Base-by-base conservation (phyloP, 1,284 basidiomycete genomes). In the Apiotrichum domesticum region DNA sequence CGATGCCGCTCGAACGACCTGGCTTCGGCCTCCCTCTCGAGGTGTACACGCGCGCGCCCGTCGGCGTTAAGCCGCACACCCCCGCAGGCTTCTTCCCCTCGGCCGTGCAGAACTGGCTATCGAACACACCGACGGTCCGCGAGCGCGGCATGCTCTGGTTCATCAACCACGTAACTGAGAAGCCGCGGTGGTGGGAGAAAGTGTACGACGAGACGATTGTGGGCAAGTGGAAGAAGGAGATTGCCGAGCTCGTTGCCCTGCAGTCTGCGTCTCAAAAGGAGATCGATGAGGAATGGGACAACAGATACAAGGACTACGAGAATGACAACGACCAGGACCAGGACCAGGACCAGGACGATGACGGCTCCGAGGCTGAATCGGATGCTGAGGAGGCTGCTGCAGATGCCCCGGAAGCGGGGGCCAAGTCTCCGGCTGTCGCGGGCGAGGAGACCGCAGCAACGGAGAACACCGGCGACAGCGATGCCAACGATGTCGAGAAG, bases 141-240 rank as follows among this genome's bases (percentile, higher is more conserved):
- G 57, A 58, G 50, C 57, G 53, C 42, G 53, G 48, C 21, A 52
- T 58, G 50, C 42, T 55, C 21, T 45, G 34, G 21, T 45, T 58
- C 37, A 46, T 58, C 15, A 29, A 55, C 42, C 4, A 29, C 15
- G 35, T 58, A 32, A 55, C 49, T 8, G 57, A 58, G 49, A 58
- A 58, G 50, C 50, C 50, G 10, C 49, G 40, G 34, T 58, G 57
- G 57, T 6, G 32, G 45, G 21, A n/a, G 49, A 58, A 58, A 42
- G 57, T 58, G 35, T 33, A 11, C 14, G 57, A 55, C 53, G 50
- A 52, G 6, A 32, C 40, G 10, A 55, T 58, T 33, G 57, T 58
- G 6, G 50, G 34, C 29, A 58, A 58, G 46, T 58, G 57, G 57
- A 52, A 52, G 32, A 35, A 39, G 10, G 57, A 55, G 57, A 14